Evolutionary conservation across 108 stramenopile genomes (phyloP), one percentile per base, ranked within the genome.

Genomic region (Mayamaea pseudoterrestris): DNA sequence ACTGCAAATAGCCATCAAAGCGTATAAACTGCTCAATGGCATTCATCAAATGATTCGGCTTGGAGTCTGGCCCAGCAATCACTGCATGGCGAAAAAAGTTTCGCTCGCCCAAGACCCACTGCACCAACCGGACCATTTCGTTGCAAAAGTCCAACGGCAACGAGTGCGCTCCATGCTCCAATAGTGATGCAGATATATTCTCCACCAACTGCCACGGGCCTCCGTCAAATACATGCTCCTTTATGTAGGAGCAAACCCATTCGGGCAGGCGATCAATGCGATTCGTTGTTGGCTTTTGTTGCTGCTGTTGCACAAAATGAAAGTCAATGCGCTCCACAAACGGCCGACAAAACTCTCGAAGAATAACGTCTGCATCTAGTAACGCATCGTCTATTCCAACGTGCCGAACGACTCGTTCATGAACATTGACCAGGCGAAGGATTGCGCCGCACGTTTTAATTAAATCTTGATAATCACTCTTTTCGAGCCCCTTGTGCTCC

Each of bases 1-100:
- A 45, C 0, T 34, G 50, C 4, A 68, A 12, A 45, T 49, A 60
- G 3, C 36, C 43, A 72, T 87, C 84, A 62, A 87, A 87, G 29
- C 51, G 60, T 23, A 87, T 61, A 32, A 82, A 57, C 41, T 87
- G 80, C 47, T 87, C 80, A 44, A 87, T 77, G 22, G 71, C 77
- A 26, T 65, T 48, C 26, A 36, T 58, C n/a, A 75, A 30, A 2
- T 57, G 23, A 3, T 55, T 18, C 28, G 68, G 68, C 32, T 65
- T 61, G 21, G 67, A 68, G 17, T 46, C 36, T 9, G 56, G 51
- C 29, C 78, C 78, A 0, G 69, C 71, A 43, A 80, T 62, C 13
- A 60, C 56, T 0, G 62, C 61, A 62, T 82, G 65, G 14, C 59
- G 62, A 62, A 87, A 81, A 48, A 76, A 79, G 11, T 62, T 53